Evolutionary conservation across 768 basidiomycete genomes (phyloP), one percentile per base, ranked within the genome.

Genomic region (Hericium coralloides): DNA sequence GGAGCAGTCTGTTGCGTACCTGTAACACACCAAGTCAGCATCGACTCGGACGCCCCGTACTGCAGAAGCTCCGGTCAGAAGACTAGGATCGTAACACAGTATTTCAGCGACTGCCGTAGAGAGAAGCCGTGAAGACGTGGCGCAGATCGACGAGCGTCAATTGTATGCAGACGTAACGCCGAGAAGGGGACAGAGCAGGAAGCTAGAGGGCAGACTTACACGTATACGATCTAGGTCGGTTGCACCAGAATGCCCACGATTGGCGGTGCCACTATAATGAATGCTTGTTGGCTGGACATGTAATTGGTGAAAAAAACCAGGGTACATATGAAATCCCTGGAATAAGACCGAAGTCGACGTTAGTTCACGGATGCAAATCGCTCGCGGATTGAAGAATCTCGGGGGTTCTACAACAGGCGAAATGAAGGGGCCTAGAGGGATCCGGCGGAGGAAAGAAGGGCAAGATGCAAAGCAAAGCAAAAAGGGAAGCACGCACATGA

Each of bases 1-100:
- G 20, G 62, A 58, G 38, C 62, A 63, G 41, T 63, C 62, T 22
- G 62, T 58, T n/a, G 55, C 60, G 48, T 63, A 63, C 36, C 62
- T 63, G 53, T 20, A 18, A 31, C 23, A 2, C 39, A 8, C 39
- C 18, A 53, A 3, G 38, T 41, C 31, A 18, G 18, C 36, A 26
- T 49, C 45, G 41, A 45, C 43, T 45, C 20, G 6, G 43, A 17
- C 12, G 43, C 43, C 20, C 43, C 43, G 20, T 18, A 56, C 51
- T 6, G 48, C n/a, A 22, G n/a, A 36, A 26, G 18, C 26, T 31
- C 26, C 26, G 5, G 26, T 31, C 26, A 31, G 26, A 8, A 31
- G 26, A 31, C 26, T 8, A 31, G 26, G 9, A 31, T 31, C 4
- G 26, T 31, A 31, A 8, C 26, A 31, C 26, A 8, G 26, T 31